phyloP scores from a whole-genome alignment of 805 yeast species.

The Kazachstania psychrophila region DNA sequence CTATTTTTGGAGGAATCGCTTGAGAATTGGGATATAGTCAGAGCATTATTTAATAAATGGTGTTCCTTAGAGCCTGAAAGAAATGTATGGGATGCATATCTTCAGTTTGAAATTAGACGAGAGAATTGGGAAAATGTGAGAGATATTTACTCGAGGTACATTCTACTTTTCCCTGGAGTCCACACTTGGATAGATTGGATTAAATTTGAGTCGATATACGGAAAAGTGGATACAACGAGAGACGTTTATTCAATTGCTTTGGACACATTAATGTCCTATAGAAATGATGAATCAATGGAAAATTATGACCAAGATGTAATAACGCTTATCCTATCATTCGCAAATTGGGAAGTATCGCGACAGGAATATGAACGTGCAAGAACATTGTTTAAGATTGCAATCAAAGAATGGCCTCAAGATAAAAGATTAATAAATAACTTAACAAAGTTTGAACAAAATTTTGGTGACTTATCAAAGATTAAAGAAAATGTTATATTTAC shows the following conservation, averaged over 20 bases:
- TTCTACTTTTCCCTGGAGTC: constrained; percentile 41
- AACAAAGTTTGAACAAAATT: constrained; percentile 55
- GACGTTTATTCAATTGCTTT: constrained; percentile 59
- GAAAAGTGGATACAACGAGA: constrained; percentile 41
- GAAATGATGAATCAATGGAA: constrained; percentile 14
- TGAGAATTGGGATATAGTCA: constrained; percentile 50
- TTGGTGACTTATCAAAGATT: constrained; percentile 48
- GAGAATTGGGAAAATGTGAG: constrained; percentile 50
- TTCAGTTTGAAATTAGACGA: constrained; percentile 64
- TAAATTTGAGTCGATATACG: constrained; percentile 51
- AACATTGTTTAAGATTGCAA: constrained; percentile 45
- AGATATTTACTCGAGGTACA: constrained; percentile 47
- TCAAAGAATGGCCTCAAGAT: constrained; percentile 36
- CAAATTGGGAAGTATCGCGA: constrained; percentile 57
- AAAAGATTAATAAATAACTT: constrained; percentile 34
- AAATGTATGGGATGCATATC: constrained; percentile 66
- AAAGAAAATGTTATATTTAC: constrained; percentile 44
- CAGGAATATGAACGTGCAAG: constrained; percentile 56
- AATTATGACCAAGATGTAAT: constrained; percentile 30
- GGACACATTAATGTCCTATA: constrained; percentile 38
- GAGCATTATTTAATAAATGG: constrained; percentile 73
- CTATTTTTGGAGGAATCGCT: constrained; percentile 75
- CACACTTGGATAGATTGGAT: constrained; percentile 72
- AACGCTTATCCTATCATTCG: constrained; percentile 39
- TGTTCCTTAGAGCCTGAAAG: constrained; percentile 60